Percentiles rank a stretch among this genome's conserved stretches.
phyloP scores from a whole-genome alignment of 345 rosid species.

The Acer saccharum region DNA sequence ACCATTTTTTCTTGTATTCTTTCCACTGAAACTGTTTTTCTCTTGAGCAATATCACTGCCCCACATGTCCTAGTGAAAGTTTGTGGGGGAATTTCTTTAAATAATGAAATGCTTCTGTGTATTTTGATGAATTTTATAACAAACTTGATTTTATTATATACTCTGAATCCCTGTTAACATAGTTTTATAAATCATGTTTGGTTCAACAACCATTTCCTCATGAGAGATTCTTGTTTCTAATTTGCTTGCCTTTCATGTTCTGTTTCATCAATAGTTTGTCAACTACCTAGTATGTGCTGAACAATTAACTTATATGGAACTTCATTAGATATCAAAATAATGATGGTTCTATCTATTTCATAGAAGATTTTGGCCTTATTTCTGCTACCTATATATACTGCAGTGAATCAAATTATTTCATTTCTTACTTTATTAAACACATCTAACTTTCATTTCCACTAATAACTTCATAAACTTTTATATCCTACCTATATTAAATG shows the following conservation, averaged over 20 bases:
- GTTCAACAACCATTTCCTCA: not conserved
- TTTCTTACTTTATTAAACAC: not conserved
- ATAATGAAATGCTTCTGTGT: not conserved
- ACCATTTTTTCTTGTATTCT: not conserved
- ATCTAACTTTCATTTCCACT: not conserved
- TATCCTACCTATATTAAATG: too few relatives aligned
- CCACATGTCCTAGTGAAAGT: not conserved
- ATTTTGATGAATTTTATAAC: not conserved
- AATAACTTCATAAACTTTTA: not conserved
- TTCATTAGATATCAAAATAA: not conserved
- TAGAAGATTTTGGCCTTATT: constrained; percentile 1
- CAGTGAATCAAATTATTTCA: not conserved
- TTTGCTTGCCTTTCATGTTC: not conserved
- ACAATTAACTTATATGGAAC: not conserved
- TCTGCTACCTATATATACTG: too few relatives aligned
- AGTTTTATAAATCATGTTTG: not conserved
- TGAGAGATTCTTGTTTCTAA: not conserved
- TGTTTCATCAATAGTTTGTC: not conserved
- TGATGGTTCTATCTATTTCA: not conserved
- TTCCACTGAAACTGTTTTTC: not conserved
- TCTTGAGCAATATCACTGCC: not conserved
- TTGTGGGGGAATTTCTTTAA: not conserved
- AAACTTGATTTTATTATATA: not conserved
- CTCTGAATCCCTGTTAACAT: not conserved
- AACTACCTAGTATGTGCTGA: not conserved